Base-by-base conservation (phyloP, 176 grass and related monocot species). In the Musa acuminata region DNA sequence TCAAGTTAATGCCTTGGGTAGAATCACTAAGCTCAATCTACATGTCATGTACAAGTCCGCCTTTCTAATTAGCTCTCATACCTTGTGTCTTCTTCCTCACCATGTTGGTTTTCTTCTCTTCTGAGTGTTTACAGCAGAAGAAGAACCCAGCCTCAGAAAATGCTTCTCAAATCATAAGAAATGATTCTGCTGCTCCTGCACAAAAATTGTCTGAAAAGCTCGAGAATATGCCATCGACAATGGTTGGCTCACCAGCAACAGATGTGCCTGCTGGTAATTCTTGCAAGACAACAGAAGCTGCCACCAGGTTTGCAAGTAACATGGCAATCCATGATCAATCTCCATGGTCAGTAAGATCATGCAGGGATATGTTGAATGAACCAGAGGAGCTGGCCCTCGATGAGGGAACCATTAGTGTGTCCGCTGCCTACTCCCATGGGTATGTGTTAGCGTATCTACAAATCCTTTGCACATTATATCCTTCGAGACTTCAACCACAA, bases 1-100 rank as follows among this genome's bases (percentile, higher is more conserved):
- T 57, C 78, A 80, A 80, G 23, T 80, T 80, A 80, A 72, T 73
- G 57, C 78, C 69, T 62, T 80, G 78, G 78, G 78, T 80, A 72
- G 53, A 51, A 9, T 55, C 14, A 2, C 49, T 64, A 17, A 50
- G 2, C 13, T 79, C 19, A 8, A 2, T 55, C 48, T 50, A 43
- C 35, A 43, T 43, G 35, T 43, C 35, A 43, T 43, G 35, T 43
- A 43, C 35, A 43, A 43, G 35, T 58, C 13, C 29, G n/a, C 64
- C 52, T 72, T 9, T 72, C 24, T 25, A 9, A 26, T 25, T 0
- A 17, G 57, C n/a, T 60, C 57, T 60, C 12, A 3, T 27, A 29
- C n/a, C 21, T 27, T 8, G 14, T 11, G 9, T 17, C 6, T 16
- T 54, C 55, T 1, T 73, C 49, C 7, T 8, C 23, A 25, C 53